phyloP scores from a whole-genome alignment of 768 basidiomycete species.

The Trametes punicea region DNA sequence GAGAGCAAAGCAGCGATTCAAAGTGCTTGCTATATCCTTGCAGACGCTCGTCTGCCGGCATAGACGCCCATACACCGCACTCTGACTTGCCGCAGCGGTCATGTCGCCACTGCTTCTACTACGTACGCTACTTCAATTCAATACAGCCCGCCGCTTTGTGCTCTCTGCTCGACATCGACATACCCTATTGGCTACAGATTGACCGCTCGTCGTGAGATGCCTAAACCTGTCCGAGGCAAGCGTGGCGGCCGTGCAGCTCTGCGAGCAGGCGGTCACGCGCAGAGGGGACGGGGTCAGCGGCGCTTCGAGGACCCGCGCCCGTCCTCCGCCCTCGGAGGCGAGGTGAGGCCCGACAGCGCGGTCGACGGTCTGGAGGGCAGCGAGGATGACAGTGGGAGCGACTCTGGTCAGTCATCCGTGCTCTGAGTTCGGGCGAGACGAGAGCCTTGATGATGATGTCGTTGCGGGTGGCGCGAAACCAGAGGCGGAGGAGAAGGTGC shows the following conservation, averaged over 20 bases:
- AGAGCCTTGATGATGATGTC: background rate
- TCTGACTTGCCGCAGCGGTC: background rate
- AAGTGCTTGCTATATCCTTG: background rate
- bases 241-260: slow-evolving; percentile 9
- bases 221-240: slow-evolving; percentile 5
- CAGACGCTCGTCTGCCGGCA: background rate
- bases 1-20: background rate
- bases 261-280: slow-evolving; percentile 14
- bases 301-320: slow-evolving; percentile 17
- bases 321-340: slow-evolving; percentile 24
- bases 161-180: too few species aligned
- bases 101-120: background rate
- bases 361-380: slow-evolving; percentile 45
- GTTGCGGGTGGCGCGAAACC: background rate
- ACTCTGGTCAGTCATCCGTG: slow-evolving; percentile 15
- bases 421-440: background rate
- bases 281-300: slow-evolving; percentile 14
- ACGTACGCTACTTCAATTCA: background rate
- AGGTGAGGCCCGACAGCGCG: slow-evolving; percentile 55
- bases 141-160: too few species aligned
- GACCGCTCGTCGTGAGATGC: too few species aligned
- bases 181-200: too few species aligned
- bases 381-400: slow-evolving; percentile 33
- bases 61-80: background rate
- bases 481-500: slow-evolving; percentile 18